phyloP scores from a whole-genome alignment of 345 rosid species.

The Capsella bursapastoris region DNA sequence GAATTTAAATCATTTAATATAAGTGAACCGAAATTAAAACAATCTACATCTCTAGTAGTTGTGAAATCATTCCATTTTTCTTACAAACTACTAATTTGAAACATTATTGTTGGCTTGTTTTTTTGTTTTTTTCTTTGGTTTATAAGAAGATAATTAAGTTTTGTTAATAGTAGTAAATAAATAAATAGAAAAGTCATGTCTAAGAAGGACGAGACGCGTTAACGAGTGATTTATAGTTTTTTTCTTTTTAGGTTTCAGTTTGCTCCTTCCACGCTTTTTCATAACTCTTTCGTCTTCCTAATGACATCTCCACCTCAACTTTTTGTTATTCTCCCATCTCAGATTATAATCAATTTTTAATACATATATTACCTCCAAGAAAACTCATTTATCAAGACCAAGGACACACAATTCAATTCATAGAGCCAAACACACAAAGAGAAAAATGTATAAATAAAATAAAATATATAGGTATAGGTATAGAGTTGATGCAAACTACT shows the following conservation, averaged over 20 bases:
- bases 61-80: background rate
- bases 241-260: constrained; percentile 17
- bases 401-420: constrained; percentile 16
- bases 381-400: constrained; percentile 20
- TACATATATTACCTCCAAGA: constrained; percentile 22
- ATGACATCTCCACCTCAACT: constrained; percentile 44
- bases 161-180: background rate
- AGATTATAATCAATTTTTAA: background rate
- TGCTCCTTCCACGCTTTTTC: constrained; percentile 45
- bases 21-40: background rate
- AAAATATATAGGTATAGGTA: no score
- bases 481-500: background rate
- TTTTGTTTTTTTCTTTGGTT: no score
- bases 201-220: constrained; percentile 32
- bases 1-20: background rate
- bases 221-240: constrained; percentile 32
- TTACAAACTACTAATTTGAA: background rate
- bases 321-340: constrained; percentile 1
- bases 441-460: background rate
- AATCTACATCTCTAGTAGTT: background rate
- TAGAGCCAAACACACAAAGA: background rate
- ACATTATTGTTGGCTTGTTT: background rate
- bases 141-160: background rate
- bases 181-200: background rate
- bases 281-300: constrained; percentile 27